Evolutionary conservation across 2,329 filamentous ascomycete species (phyloP).

Genomic region (Colletotrichum cordylinicola): DNA sequence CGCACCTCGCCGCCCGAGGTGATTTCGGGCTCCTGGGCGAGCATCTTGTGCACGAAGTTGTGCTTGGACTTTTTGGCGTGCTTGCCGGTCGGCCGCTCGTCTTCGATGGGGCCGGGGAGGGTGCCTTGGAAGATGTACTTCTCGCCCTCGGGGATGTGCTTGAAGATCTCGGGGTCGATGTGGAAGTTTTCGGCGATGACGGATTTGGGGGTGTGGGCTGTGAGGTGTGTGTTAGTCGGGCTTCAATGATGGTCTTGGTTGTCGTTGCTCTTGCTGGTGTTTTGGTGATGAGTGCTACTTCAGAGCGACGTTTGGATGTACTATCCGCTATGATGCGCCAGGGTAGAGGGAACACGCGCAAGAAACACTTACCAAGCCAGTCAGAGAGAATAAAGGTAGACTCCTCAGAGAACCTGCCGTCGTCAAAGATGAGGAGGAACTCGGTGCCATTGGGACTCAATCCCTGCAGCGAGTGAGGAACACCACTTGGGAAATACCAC

Average conservation of each 20-base stretch:
- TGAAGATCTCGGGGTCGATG: slow-evolving; percentile 72
- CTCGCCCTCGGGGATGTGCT: slow-evolving; percentile 68
- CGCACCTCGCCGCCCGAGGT: slow-evolving; percentile 74
- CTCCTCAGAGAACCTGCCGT: slow-evolving; percentile 59
- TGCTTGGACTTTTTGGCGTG: slow-evolving; percentile 70
- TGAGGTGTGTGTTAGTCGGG: slow-evolving; percentile 1
- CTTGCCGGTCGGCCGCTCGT: slow-evolving; percentile 67
- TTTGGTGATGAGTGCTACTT: neutral
- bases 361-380: slow-evolving; percentile 63
- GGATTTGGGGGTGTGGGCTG: slow-evolving; percentile 73
- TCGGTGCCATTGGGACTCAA: slow-evolving; percentile 31
- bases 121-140: slow-evolving; percentile 82
- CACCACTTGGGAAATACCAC: slow-evolving; percentile 82
- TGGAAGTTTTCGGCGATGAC: slow-evolving; percentile 80
- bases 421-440: slow-evolving; percentile 52
- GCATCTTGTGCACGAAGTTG: slow-evolving; percentile 75
- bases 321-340: neutral
- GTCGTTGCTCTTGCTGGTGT: no score
- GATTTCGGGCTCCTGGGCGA: slow-evolving; percentile 70
- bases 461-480: slow-evolving; percentile 73
- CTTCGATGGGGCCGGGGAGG: slow-evolving; percentile 65
- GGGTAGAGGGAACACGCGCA: no score
- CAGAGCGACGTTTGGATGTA: neutral
- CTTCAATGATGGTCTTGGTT: neutral
- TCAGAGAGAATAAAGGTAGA: slow-evolving; percentile 78